Conservation (phyloP, 805 yeast genomes). For the Kodamaea leandrae region DNA sequence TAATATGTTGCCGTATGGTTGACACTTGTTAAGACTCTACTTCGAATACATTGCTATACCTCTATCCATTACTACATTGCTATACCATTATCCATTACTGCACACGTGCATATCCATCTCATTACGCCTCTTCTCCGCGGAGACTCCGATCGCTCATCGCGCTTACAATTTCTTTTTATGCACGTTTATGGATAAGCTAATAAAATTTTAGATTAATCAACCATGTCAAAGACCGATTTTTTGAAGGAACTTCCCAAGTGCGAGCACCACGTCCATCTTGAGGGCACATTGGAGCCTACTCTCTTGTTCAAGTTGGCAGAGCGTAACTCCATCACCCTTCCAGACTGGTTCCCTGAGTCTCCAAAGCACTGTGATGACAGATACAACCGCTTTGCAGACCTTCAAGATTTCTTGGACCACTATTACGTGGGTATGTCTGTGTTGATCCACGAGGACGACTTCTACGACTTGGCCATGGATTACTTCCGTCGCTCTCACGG, state of each 20-base stretch:
- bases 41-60: too few relatives aligned
- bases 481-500: constrained; percentile 58
- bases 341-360: constrained; percentile 59
- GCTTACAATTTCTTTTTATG: too few relatives aligned
- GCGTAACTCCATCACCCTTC: constrained; percentile 60
- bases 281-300: constrained; percentile 76
- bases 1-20: too few relatives aligned
- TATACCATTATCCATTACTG: too few relatives aligned
- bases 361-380: constrained; percentile 49
- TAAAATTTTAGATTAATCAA: too few relatives aligned
- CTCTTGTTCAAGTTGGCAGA: constrained; percentile 65
- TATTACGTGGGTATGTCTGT: constrained; percentile 82
- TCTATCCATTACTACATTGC: too few relatives aligned
- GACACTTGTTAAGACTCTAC: too few relatives aligned
- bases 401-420: constrained; percentile 75
- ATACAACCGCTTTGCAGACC: constrained; percentile 59
- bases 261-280: constrained; percentile 83
- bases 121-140: too few relatives aligned
- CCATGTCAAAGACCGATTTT: constrained; percentile 9
- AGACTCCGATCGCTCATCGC: too few relatives aligned
- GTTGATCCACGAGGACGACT: constrained; percentile 66
- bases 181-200: too few relatives aligned
- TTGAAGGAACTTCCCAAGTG: constrained; percentile 70
- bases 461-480: constrained; percentile 72
- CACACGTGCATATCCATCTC: too few relatives aligned